Base-by-base conservation (phyloP, 768 basidiomycete genomes). In the Hygrocybe coccinea region DNA sequence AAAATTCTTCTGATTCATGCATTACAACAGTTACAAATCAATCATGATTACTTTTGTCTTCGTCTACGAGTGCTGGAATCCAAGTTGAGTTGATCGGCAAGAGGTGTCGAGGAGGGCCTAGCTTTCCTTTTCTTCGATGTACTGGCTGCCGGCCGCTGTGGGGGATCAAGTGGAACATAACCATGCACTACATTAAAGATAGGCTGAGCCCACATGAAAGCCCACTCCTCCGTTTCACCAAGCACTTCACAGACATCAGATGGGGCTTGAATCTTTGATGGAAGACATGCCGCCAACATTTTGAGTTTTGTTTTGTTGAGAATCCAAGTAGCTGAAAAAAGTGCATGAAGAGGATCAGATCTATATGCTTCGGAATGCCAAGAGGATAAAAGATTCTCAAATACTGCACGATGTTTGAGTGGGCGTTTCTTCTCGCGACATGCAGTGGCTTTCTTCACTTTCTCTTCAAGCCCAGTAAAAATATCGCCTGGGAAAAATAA, bases 291-390 rank as follows among this genome's bases (percentile, higher is more conserved):
- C 9, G 41, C 53, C 15, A 54, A 29, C 3, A 15, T 38, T n/a
- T 19, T 41, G 51, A 52, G 44, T 34, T 52, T 22, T 11, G 38
- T 41, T 15, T 52, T 36, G 39, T 52, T 36, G 51, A 52, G 35
- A 19, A 52, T 52, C 51, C 51, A 52, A n/a, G n/a, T 38, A n/a
- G 51, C 36, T n/a, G 38, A 29, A 22, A n/a, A 29, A 22, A 52
- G n/a, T n/a, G 35, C 51, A 19, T 36, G 35, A 22, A 52, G 25
- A 17, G 38, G 38, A 17, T 52, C 51, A 11, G 9, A n/a, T 11
- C n/a, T 10, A 38, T 41, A 24, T n/a, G 6, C 33, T 41, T 38
- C 14, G 45, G 3, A 12, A 21, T 17, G 53, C 41, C 39, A 54
- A 21, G 21, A 10, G n/a, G n/a, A 41, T 14, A 54, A 21, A 12